Base-by-base conservation (phyloP, 148 eudicot genomes). In the Camellia sinensis region DNA sequence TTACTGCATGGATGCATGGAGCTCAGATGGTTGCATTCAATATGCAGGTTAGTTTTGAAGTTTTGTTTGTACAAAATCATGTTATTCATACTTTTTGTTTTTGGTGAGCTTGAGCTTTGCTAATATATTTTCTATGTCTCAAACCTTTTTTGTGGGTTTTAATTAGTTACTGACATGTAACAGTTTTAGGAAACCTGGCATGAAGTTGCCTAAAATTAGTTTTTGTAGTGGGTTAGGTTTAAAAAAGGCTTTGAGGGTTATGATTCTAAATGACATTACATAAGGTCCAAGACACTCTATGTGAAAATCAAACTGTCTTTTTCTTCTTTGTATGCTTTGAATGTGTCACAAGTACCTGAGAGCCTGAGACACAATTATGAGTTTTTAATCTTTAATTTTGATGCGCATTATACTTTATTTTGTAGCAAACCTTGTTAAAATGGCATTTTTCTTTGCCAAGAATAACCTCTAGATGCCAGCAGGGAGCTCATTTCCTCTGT, bases 11-110 rank as follows among this genome's bases (percentile, higher is more conserved):
- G 93, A 85, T 81, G 77, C 91, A 90, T 75, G 93, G 93, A 59
- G 91, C 93, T 81, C 93, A 90, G 76, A 88, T 90, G 93, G 91
- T 90, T 21, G 93, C 93, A 45, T 84, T 84, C 50, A 90, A 90
- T 84, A 90, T 88, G 88, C 93, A 90, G 90, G 93, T 90, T 80
- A 21, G 82, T 66, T 57, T 77, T 66, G 21, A 48, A 21, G 48
- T 44, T 63, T 56, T 78, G 78, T 37, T 41, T 18, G 72, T 48
- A 2, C 19, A 19, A 37, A 22, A 15, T 59, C 59, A 40, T 59
- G 46, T 74, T 57, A 37, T 17, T 59, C 45, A 0, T 2, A 7
- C 2, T 59, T 15, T n/a, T n/a, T 73, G 37, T 29, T 29, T 29
- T 29, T 29, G 37, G 37, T 29, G 37, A 29, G 37, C 19, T 3